Base-by-base conservation (phyloP, 2,329 filamentous ascomycete species). In the Grosmannia penicillata region DNA sequence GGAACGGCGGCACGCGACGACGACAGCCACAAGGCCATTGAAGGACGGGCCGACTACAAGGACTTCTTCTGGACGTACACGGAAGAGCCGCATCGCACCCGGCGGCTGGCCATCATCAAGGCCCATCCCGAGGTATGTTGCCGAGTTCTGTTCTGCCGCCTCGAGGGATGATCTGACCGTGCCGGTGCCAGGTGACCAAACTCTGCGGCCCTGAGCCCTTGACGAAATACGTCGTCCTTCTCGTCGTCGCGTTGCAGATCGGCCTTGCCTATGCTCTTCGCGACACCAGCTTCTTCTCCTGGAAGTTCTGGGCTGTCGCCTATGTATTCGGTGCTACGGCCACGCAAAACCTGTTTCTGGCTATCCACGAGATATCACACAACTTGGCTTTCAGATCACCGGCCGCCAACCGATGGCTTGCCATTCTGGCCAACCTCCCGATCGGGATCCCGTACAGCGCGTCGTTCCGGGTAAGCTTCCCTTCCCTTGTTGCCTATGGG, bases 41-140 rank as follows among this genome's bases (percentile, higher is more conserved):
- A 63, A 48, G 46, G 25, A 2, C 31, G 36, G 22, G 21, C 52
- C n/a, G 57, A 56, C 37, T 56, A 66, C 46, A 52, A 77, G 45
- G 70, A 78, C 57, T 96, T 96, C 69, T 94, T 93, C 65, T 96
- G 93, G 91, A 94, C 91, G 29, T 96, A 98, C 56, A 95, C 91
- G 9, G 91, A 98, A 59, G 91, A 98, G 62, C 91, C 91, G 45
- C 91, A 98, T 61, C 76, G 86, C 49, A 91, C 89, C 24, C 71
- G 91, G 49, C 75, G 91, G 41, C 75, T 89, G 50, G 85, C 86
- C 45, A 98, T 98, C 52, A 96, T 98, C 62, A 96, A 95, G 65
- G 87, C 89, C 39, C 89, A 98, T 56, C 91, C 91, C 33, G 89
- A 98, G 72, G 86, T 89, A 63, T 17, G 56, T 46, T 22, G 8